phyloP scores from a whole-genome alignment of 176 grass and related monocot genomes.

The Echinochloa phyllopogon region DNA sequence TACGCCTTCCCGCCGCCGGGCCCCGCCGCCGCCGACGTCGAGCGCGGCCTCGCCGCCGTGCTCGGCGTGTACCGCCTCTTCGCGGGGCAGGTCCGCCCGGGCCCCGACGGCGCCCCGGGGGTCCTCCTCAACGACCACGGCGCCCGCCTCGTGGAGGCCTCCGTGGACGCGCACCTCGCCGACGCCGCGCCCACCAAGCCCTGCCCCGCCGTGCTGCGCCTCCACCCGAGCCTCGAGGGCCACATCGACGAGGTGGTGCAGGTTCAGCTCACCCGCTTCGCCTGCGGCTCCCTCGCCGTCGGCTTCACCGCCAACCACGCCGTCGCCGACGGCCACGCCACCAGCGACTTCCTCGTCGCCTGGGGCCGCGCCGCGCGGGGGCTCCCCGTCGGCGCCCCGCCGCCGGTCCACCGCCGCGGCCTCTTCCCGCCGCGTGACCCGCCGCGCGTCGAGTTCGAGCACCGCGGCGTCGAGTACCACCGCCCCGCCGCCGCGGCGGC shows the following conservation, averaged over 20 bases:
- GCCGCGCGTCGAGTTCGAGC: conserved; percentile 3
- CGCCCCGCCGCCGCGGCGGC: background rate
- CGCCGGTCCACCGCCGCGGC: background rate
- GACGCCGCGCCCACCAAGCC: conserved; percentile 44
- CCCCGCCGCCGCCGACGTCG: conserved; percentile 46
- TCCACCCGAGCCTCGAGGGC: conserved; percentile 45
- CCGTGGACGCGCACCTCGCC: conserved; percentile 41
- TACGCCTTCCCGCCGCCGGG: conserved; percentile 65
- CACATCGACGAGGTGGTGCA: conserved; percentile 42
- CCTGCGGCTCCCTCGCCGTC: conserved; percentile 54
- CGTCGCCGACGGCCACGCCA: conserved; percentile 54
- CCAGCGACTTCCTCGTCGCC: conserved; percentile 62
- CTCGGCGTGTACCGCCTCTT: conserved; percentile 50
- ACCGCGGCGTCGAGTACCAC: conserved; percentile 6
- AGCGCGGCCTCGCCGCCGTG: conserved; percentile 47
- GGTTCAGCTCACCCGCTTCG: conserved; percentile 64
- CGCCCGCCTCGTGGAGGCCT: conserved; percentile 52
- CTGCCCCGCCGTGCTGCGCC: conserved; percentile 40
- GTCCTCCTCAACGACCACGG: conserved; percentile 67
- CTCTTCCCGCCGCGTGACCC: background rate
- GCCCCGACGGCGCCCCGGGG: conserved; percentile 16
- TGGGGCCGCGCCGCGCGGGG: conserved; percentile 63
- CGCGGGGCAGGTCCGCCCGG: conserved; percentile 39
- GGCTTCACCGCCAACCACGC: conserved; percentile 20
- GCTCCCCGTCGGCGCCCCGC: background rate